Base-by-base conservation (phyloP, 768 basidiomycete genomes). In the Termitomyces sp. region DNA sequence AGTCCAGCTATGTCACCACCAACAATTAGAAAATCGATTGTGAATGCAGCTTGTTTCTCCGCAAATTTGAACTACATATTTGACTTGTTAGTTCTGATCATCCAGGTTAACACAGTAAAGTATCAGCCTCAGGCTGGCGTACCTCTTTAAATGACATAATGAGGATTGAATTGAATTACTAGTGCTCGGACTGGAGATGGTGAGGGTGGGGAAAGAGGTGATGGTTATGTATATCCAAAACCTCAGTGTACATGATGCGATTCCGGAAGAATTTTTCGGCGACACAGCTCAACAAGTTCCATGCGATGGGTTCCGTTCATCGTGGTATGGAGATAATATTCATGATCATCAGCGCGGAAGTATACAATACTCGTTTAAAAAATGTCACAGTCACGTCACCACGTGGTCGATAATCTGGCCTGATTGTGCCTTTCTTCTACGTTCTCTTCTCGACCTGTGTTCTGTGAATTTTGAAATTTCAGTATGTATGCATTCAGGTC, bases 1-100 rank as follows among this genome's bases (percentile, higher is more conserved):
- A 85, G 69, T 16, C 85, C 85, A 10, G 81, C 73, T 26, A 86
- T 72, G 6, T 81, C 78, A 43, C 69, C 76, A 14, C 76, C 76
- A 26, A 78, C 52, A 37, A 78, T 66, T 13, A 60, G 13, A 27
- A 64, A 66, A 39, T 62, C 44, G 26, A 60, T 47, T 5, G 55
- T 34, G 20, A 64, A 52, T 22, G 46, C 4, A 18, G 58, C 49
- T n/a, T 52, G 62, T 37, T 57, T 49, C 9, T 10, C 30, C 7
- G 49, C 33, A 7, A 30, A 33, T 44, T 55, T 56, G 24, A 60
- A 60, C 59, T 60, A n/a, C n/a, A n/a, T n/a, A 32, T 36, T 22
- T 36, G 10, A 45, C 8, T 37, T 44, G n/a, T 55, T n/a, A 45
- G 34, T 7, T 9, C 5, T n/a, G 24, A 39, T 22, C 13, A 33